phyloP scores from a whole-genome alignment of 768 basidiomycete genomes.

The Nidularia pulvinata region DNA sequence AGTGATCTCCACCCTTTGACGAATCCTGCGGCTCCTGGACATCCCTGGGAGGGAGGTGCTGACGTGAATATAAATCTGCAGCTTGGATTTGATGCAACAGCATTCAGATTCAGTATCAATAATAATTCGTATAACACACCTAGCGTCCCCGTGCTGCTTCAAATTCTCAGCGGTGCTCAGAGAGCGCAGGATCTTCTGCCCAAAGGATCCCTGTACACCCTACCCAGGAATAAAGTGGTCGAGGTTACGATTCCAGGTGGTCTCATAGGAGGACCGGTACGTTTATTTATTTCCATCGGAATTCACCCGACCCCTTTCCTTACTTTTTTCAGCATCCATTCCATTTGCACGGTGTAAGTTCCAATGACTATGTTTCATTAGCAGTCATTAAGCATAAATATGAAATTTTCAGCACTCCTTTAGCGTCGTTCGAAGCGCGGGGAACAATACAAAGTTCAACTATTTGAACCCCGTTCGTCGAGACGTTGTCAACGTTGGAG shows the following conservation, averaged over 20 bases:
- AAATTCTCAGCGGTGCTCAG: slow-evolving; percentile 39
- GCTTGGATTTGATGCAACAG: slow-evolving; percentile 6
- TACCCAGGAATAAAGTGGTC: slow-evolving; percentile 37
- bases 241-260: slow-evolving; percentile 33
- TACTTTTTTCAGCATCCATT: slow-evolving; percentile 26
- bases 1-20: slow-evolving; percentile 12
- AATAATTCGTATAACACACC: slow-evolving; percentile 25
- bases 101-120: slow-evolving; percentile 24
- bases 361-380: not conserved
- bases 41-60: slow-evolving; percentile 23
- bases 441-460: slow-evolving; percentile 28
- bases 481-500: slow-evolving; percentile 31
- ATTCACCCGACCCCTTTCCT: not conserved
- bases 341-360: slow-evolving; percentile 32
- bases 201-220: slow-evolving; percentile 28
- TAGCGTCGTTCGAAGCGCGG: slow-evolving; percentile 41
- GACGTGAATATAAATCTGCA: slow-evolving; percentile 15
- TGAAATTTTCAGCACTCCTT: slow-evolving; percentile 35
- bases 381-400: not conserved
- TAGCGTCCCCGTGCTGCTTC: slow-evolving; percentile 37
- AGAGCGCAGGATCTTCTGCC: slow-evolving; percentile 25
- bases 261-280: slow-evolving; percentile 11
- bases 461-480: slow-evolving; percentile 36
- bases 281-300: not conserved
- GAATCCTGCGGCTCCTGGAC: slow-evolving; percentile 22